These are phyloP conservation scores for Botrytis tulipae DNA, from an alignment of 2,329 filamentous ascomycete species.

Conservation along the genomic window DNA sequence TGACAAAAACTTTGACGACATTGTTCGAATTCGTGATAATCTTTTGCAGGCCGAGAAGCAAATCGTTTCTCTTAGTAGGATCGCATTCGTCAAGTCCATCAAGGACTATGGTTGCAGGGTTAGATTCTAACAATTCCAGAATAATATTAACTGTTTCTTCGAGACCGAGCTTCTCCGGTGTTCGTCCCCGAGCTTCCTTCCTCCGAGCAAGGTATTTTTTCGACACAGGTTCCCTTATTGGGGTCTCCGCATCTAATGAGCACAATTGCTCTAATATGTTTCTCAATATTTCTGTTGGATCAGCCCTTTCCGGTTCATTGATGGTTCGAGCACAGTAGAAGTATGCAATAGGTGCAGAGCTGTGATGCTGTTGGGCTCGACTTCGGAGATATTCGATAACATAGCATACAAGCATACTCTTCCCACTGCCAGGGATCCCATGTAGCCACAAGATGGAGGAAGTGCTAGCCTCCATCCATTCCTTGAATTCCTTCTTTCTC, in stretches of 20 bases:
- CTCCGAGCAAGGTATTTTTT: not conserved
- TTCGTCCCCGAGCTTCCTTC: conserved; percentile 2
- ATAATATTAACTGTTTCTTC: conserved; percentile 13
- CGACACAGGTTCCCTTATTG: conserved; percentile 7
- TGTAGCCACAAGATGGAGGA: conserved; percentile 41
- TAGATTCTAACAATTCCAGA: conserved; percentile 11
- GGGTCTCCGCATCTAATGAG: not conserved
- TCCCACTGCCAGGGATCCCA: conserved; percentile 40
- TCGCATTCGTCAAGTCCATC: conserved; percentile 27
- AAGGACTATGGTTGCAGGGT: conserved; percentile 21
- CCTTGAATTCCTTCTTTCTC: conserved; percentile 27
- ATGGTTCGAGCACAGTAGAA: conserved; percentile 29
- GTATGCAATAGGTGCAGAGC: too few relatives aligned
- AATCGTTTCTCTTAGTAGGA: conserved; percentile 4
- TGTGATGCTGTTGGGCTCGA: not conserved
- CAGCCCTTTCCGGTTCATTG: conserved; percentile 31
- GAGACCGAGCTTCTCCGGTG: conserved; percentile 1
- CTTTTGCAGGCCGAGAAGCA: conserved; percentile 17
- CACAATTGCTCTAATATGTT: conserved; percentile 30
- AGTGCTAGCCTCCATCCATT: conserved; percentile 35
- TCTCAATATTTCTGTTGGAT: conserved; percentile 29
- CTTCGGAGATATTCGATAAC: conserved; percentile 22
- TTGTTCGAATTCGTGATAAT: conserved; percentile 19
- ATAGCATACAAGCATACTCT: conserved; percentile 37
- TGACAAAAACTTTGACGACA: conserved; percentile 25